These are phyloP conservation scores for Cyberlindnera lachancei DNA, from an alignment of 805 yeast species.

Conservation along the genomic window DNA sequence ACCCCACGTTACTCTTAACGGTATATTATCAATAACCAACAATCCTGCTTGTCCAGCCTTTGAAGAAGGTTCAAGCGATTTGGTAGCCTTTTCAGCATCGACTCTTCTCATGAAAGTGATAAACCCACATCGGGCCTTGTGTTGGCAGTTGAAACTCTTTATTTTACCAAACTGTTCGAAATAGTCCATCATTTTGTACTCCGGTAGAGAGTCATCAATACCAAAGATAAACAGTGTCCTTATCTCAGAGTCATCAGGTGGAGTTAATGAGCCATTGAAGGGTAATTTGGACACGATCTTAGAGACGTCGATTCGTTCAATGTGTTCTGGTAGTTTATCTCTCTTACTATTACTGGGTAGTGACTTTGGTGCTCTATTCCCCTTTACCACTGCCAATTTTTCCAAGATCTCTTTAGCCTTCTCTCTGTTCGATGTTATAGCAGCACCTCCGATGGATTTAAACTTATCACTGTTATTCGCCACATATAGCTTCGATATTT, in stretches of 20 bases:
- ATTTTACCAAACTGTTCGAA: slow-evolving; percentile 42
- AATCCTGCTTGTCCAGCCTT: slow-evolving; percentile 24
- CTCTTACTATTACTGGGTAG: slow-evolving; percentile 5
- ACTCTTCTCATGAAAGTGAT: slow-evolving; percentile 42
- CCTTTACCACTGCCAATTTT: slow-evolving; percentile 28
- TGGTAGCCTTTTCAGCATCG: slow-evolving; percentile 40
- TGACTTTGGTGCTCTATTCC: slow-evolving; percentile 9
- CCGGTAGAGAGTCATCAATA: slow-evolving; percentile 57
- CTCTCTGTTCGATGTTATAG: slow-evolving; percentile 24
- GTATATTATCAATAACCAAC: slow-evolving; percentile 30
- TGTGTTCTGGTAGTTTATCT: slow-evolving; percentile 9
- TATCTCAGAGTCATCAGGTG: slow-evolving; percentile 34
- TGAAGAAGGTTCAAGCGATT: slow-evolving; percentile 19
- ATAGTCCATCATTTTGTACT: slow-evolving; percentile 46
- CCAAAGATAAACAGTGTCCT: slow-evolving; percentile 72
- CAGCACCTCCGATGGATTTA: slow-evolving; percentile 30
- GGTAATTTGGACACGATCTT: slow-evolving; percentile 58
- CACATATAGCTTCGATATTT: slow-evolving; percentile 46
- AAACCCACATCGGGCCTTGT: slow-evolving; percentile 57
- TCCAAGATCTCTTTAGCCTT: slow-evolving; percentile 45
- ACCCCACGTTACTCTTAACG: slow-evolving; percentile 52
- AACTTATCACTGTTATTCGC: slow-evolving; percentile 40
- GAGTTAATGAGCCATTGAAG: slow-evolving; percentile 47
- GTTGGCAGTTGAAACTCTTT: slow-evolving; percentile 42
- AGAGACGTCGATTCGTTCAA: slow-evolving; percentile 36